Evolutionary conservation across 2,329 filamentous ascomycete species (phyloP).

Genomic region (Fonsecaea pedrosoi): DNA sequence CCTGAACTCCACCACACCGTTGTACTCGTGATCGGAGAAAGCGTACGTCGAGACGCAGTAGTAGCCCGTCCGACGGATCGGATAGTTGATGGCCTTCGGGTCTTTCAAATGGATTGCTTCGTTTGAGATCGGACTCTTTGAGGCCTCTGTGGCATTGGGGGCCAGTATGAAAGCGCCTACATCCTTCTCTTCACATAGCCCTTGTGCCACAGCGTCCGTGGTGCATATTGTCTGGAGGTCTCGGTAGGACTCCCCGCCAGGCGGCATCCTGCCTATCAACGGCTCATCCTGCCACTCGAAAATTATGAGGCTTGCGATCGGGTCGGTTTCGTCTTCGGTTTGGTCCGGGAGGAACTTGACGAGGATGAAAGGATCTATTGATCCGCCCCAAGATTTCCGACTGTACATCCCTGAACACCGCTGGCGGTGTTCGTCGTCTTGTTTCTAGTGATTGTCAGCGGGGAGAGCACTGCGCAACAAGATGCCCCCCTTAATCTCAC

Average conservation of each 20-base stretch:
- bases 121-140: constrained; percentile 75
- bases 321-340: constrained; percentile 68
- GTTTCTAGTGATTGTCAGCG: constrained; percentile 62
- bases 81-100: constrained; percentile 75
- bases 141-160: constrained; percentile 73
- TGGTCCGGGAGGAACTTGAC: constrained; percentile 72
- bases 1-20: constrained; percentile 84
- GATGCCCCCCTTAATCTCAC: constrained; percentile 42
- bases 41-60: constrained; percentile 87
- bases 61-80: constrained; percentile 88
- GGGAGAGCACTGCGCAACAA: constrained; percentile 9
- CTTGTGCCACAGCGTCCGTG: constrained; percentile 69
- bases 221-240: constrained; percentile 78
- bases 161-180: constrained; percentile 84
- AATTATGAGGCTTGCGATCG: constrained; percentile 81
- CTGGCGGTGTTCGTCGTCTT: constrained; percentile 77
- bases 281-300: constrained; percentile 92
- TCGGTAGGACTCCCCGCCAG: constrained; percentile 63
- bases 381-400: constrained; percentile 84
- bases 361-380: constrained; percentile 85
- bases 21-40: constrained; percentile 73
- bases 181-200: constrained; percentile 77
- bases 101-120: constrained; percentile 82
- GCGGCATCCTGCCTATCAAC: constrained; percentile 73
- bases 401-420: constrained; percentile 95